Evolutionary conservation across 257 asterid species (phyloP).

Genomic region (Perilla frutescens): DNA sequence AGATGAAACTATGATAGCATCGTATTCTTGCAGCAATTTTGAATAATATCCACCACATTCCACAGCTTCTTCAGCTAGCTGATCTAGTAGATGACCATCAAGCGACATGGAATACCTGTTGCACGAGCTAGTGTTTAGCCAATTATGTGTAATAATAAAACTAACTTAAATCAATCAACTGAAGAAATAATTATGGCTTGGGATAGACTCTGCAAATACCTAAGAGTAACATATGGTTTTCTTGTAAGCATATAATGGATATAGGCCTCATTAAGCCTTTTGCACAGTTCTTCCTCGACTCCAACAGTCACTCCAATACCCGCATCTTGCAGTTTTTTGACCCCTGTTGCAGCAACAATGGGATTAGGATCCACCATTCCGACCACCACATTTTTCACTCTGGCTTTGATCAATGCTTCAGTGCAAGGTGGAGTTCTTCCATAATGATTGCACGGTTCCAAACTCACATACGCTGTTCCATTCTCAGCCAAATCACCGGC

Average conservation of each 20-base stretch:
- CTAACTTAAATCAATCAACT: conserved; percentile 11
- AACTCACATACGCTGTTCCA: conserved; percentile 86
- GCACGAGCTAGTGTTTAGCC: conserved; percentile 25
- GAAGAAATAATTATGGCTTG: not conserved
- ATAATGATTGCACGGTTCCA: conserved; percentile 84
- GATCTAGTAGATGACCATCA: conserved; percentile 61
- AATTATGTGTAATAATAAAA: not conserved
- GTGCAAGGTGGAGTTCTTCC: conserved; percentile 99
- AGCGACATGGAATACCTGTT: conserved; percentile 82
- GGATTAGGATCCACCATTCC: conserved; percentile 98
- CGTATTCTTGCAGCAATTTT: conserved; percentile 80
- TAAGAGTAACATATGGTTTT: conserved; percentile 76
- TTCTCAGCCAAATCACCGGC: conserved; percentile 84
- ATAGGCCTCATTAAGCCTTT: conserved; percentile 79
- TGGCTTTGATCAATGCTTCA: conserved; percentile 88
- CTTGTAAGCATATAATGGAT: conserved; percentile 80
- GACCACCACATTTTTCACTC: conserved; percentile 75
- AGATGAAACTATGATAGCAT: conserved; percentile 65
- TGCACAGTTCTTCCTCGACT: conserved; percentile 86
- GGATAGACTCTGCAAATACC: conserved; percentile 48
- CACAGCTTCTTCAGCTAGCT: conserved; percentile 57
- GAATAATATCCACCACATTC: conserved; percentile 90
- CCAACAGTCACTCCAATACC: conserved; percentile 82
- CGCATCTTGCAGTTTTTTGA: conserved; percentile 68
- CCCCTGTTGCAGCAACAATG: conserved; percentile 81